A percentile compares a stretch with the other conserved stretches of the same genome.
These are phyloP conservation scores for Sesbania bispinosa DNA, from an alignment of 306 rosid genomes.

Conservation along the genomic window DNA sequence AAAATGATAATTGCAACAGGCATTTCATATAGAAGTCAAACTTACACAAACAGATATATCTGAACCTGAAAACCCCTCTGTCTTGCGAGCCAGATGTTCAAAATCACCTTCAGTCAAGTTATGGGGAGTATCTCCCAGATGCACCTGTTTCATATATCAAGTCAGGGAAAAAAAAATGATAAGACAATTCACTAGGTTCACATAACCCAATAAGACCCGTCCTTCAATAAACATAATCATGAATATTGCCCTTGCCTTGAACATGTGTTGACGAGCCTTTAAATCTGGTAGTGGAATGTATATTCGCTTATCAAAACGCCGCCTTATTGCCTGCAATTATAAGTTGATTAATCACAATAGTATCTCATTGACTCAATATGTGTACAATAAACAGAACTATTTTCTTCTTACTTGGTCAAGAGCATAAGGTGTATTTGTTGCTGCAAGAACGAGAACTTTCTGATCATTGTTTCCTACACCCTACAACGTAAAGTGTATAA, in stretches of 20 bases:
- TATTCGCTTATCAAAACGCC: constrained; percentile 98
- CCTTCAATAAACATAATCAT: constrained; percentile 11
- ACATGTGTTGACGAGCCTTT: constrained; percentile 97
- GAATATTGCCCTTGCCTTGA: constrained; percentile 58
- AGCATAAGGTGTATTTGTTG: constrained; percentile 97
- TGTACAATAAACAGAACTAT: constrained; percentile 9
- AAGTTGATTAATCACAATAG: constrained; percentile 30
- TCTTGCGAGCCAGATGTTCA: constrained; percentile 72
- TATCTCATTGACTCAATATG: not conserved
- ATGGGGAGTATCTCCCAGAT: constrained; percentile 98
- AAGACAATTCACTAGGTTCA: constrained; percentile 5
- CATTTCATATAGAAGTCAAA: constrained; percentile 16
- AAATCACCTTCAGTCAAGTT: constrained; percentile 82
- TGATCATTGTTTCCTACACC: constrained; percentile 95
- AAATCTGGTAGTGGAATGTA: constrained; percentile 95
- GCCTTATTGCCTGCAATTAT: constrained; percentile 82
- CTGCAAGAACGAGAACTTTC: constrained; percentile 99
- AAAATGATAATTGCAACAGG: constrained; percentile 1
- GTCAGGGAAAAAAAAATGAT: constrained; percentile 18
- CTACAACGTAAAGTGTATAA: constrained; percentile 41
- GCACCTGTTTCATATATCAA: constrained; percentile 64
- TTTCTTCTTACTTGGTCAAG: constrained; percentile 78
- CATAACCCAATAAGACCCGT: not conserved
- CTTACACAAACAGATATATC: constrained; percentile 98
- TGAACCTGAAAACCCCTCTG: constrained; percentile 97